These are phyloP conservation scores for Fabrea salina DNA, from an alignment of 169 alveolate genomes.

Conservation along the genomic window DNA sequence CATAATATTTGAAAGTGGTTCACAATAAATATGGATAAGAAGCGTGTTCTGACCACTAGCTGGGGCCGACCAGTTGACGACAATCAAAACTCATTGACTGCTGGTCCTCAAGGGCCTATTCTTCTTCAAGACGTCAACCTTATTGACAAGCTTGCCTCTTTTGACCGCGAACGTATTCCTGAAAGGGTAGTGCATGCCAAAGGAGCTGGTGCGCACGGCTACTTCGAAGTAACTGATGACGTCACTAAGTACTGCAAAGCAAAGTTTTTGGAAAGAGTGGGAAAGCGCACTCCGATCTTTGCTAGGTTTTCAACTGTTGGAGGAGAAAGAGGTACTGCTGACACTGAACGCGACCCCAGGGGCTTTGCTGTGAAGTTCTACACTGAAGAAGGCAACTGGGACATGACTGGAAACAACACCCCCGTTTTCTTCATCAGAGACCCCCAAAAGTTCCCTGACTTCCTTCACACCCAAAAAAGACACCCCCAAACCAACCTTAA, in stretches of 20 bases:
- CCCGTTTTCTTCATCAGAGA: slow-evolving; percentile 83
- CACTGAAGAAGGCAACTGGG: slow-evolving; percentile 86
- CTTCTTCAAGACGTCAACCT: slow-evolving; percentile 68
- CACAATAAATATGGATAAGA: no score
- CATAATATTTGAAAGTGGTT: no score
- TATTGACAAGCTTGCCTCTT: slow-evolving; percentile 81
- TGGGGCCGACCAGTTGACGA: slow-evolving; percentile 78
- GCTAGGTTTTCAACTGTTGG: slow-evolving; percentile 79
- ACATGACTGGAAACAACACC: slow-evolving; percentile 80
- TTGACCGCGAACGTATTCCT: slow-evolving; percentile 82
- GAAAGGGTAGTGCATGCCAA: slow-evolving; percentile 86
- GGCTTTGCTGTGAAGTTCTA: slow-evolving; percentile 83
- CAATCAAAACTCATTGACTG: slow-evolving; percentile 78
- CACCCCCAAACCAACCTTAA: slow-evolving; percentile 73
- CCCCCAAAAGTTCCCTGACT: slow-evolving; percentile 82
- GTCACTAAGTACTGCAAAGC: slow-evolving; percentile 78
- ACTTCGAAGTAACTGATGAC: slow-evolving; percentile 79
- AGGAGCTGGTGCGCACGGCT: slow-evolving; percentile 87
- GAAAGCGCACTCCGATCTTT: slow-evolving; percentile 79
- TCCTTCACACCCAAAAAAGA: slow-evolving; percentile 78
- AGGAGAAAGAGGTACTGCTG: slow-evolving; percentile 81
- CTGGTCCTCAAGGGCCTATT: slow-evolving; percentile 80
- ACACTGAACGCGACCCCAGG: slow-evolving; percentile 80
- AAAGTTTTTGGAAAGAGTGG: slow-evolving; percentile 60
- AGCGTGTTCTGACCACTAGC: slow-evolving; percentile 57